Evolutionary conservation across 768 basidiomycete genomes (phyloP).

Genomic region (Tephrocybe sp.): DNA sequence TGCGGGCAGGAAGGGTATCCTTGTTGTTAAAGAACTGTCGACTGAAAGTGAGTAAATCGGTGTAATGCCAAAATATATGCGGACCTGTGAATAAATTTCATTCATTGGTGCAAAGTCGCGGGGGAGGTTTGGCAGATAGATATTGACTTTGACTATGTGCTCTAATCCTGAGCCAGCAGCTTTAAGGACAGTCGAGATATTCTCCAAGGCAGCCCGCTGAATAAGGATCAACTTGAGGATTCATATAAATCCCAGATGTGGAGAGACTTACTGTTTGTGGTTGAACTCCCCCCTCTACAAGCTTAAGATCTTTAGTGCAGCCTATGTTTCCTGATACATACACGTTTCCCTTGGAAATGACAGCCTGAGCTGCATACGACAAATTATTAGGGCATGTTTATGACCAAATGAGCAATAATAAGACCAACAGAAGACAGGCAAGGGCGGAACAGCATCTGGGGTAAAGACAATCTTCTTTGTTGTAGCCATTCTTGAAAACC

Average conservation of each 20-base stretch:
- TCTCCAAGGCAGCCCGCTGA: slow-evolving; percentile 35
- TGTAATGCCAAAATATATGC: not conserved
- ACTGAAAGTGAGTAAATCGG: not conserved
- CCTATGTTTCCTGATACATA: slow-evolving; percentile 40
- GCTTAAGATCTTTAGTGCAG: slow-evolving; percentile 17
- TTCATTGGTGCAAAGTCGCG: slow-evolving; percentile 37
- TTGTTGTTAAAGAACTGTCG: slow-evolving; percentile 46
- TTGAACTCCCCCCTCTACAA: slow-evolving; percentile 31
- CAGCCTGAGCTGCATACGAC: slow-evolving; percentile 31
- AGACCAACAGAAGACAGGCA: slow-evolving; percentile 35
- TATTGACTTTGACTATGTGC: slow-evolving; percentile 39
- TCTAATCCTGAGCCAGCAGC: slow-evolving; percentile 39
- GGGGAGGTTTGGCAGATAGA: slow-evolving; percentile 37
- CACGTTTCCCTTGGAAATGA: slow-evolving; percentile 31
- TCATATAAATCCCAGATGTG: not conserved
- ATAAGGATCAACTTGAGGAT: not conserved
- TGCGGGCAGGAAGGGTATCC: slow-evolving; percentile 49
- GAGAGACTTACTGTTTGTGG: slow-evolving; percentile 29
- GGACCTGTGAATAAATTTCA: slow-evolving; percentile 34
- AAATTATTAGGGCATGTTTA: not conserved
- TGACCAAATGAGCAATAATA: not conserved
- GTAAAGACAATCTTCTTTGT: slow-evolving; percentile 26
- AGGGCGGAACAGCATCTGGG: slow-evolving; percentile 29
- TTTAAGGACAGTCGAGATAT: slow-evolving; percentile 36
- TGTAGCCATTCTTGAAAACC: slow-evolving; percentile 1